Conservation (phyloP, 495 filamentous ascomycete species). For the Apodospora peruviana region DNA sequence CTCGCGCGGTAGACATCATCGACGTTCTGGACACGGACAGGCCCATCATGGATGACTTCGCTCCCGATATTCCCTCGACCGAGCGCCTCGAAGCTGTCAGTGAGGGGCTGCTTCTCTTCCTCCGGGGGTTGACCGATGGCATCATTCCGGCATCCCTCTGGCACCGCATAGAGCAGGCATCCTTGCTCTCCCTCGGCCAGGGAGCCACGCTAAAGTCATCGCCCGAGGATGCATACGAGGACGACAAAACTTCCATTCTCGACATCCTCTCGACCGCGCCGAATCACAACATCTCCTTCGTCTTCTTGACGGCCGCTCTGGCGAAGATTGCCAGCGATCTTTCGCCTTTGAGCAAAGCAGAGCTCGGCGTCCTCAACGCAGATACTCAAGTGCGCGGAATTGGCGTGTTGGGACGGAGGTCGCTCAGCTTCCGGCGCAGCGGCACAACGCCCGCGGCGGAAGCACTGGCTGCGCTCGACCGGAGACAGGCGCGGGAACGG, state of each 20-base stretch:
- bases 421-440: constrained; percentile 34
- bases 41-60: constrained; percentile 51
- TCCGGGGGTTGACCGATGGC: constrained; percentile 67
- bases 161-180: constrained; percentile 59
- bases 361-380: constrained; percentile 22
- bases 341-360: constrained; percentile 33
- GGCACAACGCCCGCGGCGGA: constrained; percentile 18
- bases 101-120: constrained; percentile 63
- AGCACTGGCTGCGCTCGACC: constrained; percentile 25
- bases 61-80: constrained; percentile 51
- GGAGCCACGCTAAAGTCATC: constrained; percentile 38
- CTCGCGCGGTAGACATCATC: constrained; percentile 39
- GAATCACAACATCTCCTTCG: constrained; percentile 77
- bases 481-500: constrained; percentile 40
- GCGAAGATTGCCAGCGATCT: constrained; percentile 41
- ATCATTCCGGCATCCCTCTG: constrained; percentile 65
- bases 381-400: constrained; percentile 15
- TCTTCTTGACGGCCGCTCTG: constrained; percentile 78
- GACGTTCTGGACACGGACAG: constrained; percentile 66
- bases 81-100: constrained; percentile 65
- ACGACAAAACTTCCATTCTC: constrained; percentile 61
- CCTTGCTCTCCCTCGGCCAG: constrained; percentile 35
- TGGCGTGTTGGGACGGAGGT: constrained; percentile 25
- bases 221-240: constrained; percentile 46
- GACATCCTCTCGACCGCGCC: constrained; percentile 68